Evolutionary conservation across 1,284 basidiomycete genomes (phyloP).

Genomic region (Vanrija humicola): DNA sequence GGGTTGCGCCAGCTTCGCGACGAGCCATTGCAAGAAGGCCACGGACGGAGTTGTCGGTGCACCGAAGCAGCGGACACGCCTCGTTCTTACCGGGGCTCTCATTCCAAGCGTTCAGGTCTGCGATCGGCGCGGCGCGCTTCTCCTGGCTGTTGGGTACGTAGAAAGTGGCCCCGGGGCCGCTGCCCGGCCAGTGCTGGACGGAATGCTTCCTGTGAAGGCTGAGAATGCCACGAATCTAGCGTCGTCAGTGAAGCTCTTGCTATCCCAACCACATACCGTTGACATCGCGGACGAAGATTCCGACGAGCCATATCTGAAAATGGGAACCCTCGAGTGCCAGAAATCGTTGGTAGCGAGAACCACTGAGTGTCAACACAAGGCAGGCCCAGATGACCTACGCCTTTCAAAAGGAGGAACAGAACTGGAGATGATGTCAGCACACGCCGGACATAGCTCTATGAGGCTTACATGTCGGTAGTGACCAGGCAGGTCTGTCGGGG

Average conservation of each 20-base stretch:
- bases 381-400: conserved; percentile 15
- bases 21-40: conserved; percentile 37
- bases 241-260: not conserved
- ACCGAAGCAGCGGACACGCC: conserved; percentile 29
- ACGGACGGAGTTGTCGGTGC: conserved; percentile 29
- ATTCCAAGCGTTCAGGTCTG: not conserved
- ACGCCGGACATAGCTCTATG: not conserved
- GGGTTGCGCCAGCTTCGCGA: conserved; percentile 21
- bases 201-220: conserved; percentile 21
- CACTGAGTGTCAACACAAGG: conserved; percentile 21
- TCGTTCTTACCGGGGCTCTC: conserved; percentile 17
- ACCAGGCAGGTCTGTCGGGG: conserved; percentile 20
- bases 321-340: conserved; percentile 13
- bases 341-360: conserved; percentile 32
- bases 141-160: conserved; percentile 10
- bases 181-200: conserved; percentile 33
- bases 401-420: conserved; percentile 32
- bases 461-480: conserved; percentile 25
- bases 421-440: conserved; percentile 11
- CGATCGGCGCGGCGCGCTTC: not conserved
- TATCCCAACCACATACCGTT: not conserved
- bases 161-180: conserved; percentile 10
- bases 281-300: not conserved
- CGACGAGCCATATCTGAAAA: too few species aligned
- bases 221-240: conserved; percentile 27